Conservation (phyloP, 2,329 filamentous ascomycete genomes). For the Exophiala dermatitidis region DNA sequence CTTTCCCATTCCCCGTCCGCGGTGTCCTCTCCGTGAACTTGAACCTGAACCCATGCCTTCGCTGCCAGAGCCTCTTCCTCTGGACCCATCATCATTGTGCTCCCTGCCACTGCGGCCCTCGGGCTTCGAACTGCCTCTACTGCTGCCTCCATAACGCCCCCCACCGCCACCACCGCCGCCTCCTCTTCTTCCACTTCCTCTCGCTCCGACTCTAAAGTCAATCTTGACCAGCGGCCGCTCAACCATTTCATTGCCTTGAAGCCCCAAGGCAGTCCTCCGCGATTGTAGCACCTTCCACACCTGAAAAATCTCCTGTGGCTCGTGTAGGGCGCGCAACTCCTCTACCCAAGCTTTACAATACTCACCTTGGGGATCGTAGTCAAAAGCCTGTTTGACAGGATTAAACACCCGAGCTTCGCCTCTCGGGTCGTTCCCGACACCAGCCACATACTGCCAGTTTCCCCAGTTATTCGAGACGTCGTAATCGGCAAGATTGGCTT, state of each 20-base stretch:
- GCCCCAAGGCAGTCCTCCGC: constrained; percentile 50
- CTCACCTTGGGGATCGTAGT: constrained; percentile 63
- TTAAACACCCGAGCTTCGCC: constrained; percentile 70
- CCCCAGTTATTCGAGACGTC: constrained; percentile 71
- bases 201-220: constrained; percentile 50
- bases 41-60: constrained; percentile 11
- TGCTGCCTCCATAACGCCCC: constrained; percentile 24
- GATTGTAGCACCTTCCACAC: constrained; percentile 57
- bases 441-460: constrained; percentile 76
- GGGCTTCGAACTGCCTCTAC: constrained; percentile 15
- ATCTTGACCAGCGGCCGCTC: constrained; percentile 60
- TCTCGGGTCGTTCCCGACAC: constrained; percentile 71
- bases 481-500: constrained; percentile 66
- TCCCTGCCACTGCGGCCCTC: constrained; percentile 19
- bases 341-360: constrained; percentile 69
- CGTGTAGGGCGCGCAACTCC: constrained; percentile 52
- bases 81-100: constrained; percentile 14
- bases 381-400: constrained; percentile 70
- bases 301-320: constrained; percentile 55
- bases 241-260: constrained; percentile 57
- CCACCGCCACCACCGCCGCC: constrained; percentile 34
- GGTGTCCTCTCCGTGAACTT: too few species aligned
- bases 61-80: constrained; percentile 19
- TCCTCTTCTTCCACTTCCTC: constrained; percentile 23
- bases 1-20: not conserved